These are phyloP conservation scores for Mycena maculata DNA, from an alignment of 768 basidiomycete species.

Conservation along the genomic window DNA sequence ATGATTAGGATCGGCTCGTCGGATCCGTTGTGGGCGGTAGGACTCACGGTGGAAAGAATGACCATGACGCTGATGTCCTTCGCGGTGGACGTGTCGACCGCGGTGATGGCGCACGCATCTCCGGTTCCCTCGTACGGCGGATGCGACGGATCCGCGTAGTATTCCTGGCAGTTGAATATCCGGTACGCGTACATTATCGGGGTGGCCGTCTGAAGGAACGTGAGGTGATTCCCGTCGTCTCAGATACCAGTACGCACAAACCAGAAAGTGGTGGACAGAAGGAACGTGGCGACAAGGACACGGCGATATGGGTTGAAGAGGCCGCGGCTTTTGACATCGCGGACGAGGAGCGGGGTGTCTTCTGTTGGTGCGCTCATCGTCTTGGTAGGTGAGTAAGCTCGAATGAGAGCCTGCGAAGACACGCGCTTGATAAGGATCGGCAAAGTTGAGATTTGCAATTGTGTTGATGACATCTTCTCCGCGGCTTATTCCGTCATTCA, in stretches of 20 bases:
- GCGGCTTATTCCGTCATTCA: no score
- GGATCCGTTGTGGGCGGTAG: no score
- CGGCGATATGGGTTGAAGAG: constrained; percentile 31
- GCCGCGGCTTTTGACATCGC: no score
- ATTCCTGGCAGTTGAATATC: constrained; percentile 32
- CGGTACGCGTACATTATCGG: constrained; percentile 29
- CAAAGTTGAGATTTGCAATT: no score
- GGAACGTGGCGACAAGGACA: constrained; percentile 30
- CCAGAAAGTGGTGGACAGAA: constrained; percentile 31
- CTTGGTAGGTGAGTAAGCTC: no score
- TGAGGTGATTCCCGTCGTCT: not conserved
- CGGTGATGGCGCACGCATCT: constrained; percentile 30
- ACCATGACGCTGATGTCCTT: constrained; percentile 28
- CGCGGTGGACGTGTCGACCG: constrained; percentile 25
- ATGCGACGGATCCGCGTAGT: constrained; percentile 27
- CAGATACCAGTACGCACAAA: constrained; percentile 11
- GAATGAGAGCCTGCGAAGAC: no score
- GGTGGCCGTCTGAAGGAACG: constrained; percentile 18
- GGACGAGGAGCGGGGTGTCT: no score
- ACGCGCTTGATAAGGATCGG: no score
- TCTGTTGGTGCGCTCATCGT: no score
- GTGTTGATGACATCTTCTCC: no score
- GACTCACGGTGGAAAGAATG: constrained; percentile 20
- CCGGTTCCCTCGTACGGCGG: constrained; percentile 26
- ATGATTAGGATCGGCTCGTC: not conserved